A percentile compares a stretch with the other conserved stretches of the same genome.
phyloP scores from a whole-genome alignment of 2,329 filamentous ascomycete genomes.

The Phialocephala subalpina region DNA sequence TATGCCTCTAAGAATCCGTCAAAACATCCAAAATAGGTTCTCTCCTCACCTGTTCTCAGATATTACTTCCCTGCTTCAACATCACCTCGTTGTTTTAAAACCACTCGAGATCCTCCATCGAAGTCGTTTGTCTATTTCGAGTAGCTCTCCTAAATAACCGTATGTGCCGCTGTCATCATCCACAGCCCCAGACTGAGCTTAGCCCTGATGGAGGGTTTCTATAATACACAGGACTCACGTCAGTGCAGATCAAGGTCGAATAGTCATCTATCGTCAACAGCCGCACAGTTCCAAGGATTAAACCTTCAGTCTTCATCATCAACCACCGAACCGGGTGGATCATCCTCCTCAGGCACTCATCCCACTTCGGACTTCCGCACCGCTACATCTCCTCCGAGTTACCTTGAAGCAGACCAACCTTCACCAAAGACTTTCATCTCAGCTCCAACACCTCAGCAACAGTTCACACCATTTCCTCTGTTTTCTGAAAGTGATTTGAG shows the following conservation, averaged over 20 bases:
- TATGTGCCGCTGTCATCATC: constrained; percentile 42
- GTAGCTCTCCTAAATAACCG: constrained; percentile 36
- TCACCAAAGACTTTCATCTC: constrained; percentile 35
- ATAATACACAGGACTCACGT: constrained; percentile 44
- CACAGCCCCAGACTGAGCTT: constrained; percentile 39
- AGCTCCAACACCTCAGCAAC: constrained; percentile 38
- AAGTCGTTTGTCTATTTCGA: constrained; percentile 37
- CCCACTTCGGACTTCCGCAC: constrained; percentile 24
- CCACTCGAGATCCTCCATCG: constrained; percentile 29
- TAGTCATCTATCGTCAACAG: constrained; percentile 42
- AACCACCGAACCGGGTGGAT: constrained; percentile 31
- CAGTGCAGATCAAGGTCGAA: constrained; percentile 44
- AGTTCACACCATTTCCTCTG: constrained; percentile 40
- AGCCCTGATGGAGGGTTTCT: constrained; percentile 42
- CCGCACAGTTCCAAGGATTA: constrained; percentile 41
- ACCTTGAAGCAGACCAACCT: constrained; percentile 32
- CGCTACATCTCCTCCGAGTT: constrained; percentile 31
- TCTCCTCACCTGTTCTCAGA: constrained; percentile 35
- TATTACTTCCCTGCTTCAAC: constrained; percentile 27
- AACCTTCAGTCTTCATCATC: constrained; percentile 37
- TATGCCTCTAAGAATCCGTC: constrained; percentile 41
- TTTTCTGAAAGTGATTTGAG: constrained; percentile 40
- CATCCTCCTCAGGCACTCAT: constrained; percentile 29
- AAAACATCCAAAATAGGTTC: constrained; percentile 41
- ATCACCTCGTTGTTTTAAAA: constrained; percentile 37